phyloP scores from a whole-genome alignment of 495 filamentous ascomycete species.

The Entonaema liquescens region DNA sequence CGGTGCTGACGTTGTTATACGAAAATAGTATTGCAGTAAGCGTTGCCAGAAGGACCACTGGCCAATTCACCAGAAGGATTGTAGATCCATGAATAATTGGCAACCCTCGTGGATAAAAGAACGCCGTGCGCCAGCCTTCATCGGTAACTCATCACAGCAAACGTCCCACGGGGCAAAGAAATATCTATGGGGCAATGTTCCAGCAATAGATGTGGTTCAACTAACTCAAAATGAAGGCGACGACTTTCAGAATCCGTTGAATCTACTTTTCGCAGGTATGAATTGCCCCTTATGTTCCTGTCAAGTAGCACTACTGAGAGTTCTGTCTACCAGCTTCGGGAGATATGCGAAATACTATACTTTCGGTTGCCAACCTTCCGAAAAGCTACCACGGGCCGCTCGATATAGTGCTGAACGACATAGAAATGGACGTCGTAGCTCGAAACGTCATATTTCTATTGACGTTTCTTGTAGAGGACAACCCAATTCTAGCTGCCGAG shows the following conservation, averaged over 20 bases:
- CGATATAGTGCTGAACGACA: conserved; percentile 53
- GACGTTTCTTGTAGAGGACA: conserved; percentile 30
- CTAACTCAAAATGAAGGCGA: not conserved
- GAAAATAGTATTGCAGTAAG: conserved; percentile 49
- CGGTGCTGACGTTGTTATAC: not conserved
- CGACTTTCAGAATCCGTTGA: not conserved
- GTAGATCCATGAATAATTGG: conserved; percentile 49
- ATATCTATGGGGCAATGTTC: not conserved
- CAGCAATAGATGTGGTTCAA: not conserved
- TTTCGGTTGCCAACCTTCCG: conserved; percentile 50
- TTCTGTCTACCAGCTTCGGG: conserved; percentile 51
- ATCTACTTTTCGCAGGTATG: not conserved
- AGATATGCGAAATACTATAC: conserved; percentile 56
- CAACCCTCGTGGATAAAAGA: conserved; percentile 38
- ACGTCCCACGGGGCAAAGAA: not conserved
- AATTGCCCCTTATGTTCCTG: not conserved
- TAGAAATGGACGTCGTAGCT: conserved; percentile 52
- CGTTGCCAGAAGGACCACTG: conserved; percentile 51
- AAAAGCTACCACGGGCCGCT: conserved; percentile 35
- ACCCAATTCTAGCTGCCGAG: conserved; percentile 10
- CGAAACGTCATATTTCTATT: conserved; percentile 59
- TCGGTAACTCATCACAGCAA: not conserved
- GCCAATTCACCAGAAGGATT: conserved; percentile 47
- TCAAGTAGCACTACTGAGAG: not conserved
- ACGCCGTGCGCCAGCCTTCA: not conserved